Evolutionary conservation across 2,329 filamentous ascomycete species (phyloP).

Genomic region (Colletotrichum simmondsii): DNA sequence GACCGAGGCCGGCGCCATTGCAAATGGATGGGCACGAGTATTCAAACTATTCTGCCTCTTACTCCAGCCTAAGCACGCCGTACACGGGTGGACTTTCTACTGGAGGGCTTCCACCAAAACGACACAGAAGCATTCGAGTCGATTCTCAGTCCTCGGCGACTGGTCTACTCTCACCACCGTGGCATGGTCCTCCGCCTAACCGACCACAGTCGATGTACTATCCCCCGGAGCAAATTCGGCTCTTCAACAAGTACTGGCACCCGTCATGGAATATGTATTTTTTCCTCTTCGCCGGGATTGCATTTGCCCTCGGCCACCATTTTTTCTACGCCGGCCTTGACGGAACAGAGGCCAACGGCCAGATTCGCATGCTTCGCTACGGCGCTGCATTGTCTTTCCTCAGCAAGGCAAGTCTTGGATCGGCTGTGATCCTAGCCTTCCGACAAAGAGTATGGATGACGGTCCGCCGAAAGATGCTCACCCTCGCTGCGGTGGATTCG

Average conservation of each 20-base stretch:
- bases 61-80: slow-evolving; percentile 18
- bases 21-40: slow-evolving; percentile 28
- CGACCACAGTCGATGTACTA: slow-evolving; percentile 22
- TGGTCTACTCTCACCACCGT: slow-evolving; percentile 25
- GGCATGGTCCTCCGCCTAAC: not conserved
- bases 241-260: slow-evolving; percentile 45
- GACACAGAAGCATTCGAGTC: slow-evolving; percentile 13
- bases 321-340: slow-evolving; percentile 46
- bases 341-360: slow-evolving; percentile 43
- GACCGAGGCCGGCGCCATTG: slow-evolving; percentile 27
- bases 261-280: slow-evolving; percentile 48
- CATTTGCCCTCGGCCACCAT: slow-evolving; percentile 48
- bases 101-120: slow-evolving; percentile 3
- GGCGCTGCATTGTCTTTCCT: slow-evolving; percentile 49
- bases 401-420: slow-evolving; percentile 47
- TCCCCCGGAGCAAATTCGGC: slow-evolving; percentile 13
- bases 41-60: slow-evolving; percentile 24
- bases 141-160: slow-evolving; percentile 24
- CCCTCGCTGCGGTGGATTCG: slow-evolving; percentile 39
- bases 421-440: slow-evolving; percentile 44
- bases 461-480: slow-evolving; percentile 36
- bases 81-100: slow-evolving; percentile 18
- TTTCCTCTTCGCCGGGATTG: slow-evolving; percentile 45
- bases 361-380: slow-evolving; percentile 48
- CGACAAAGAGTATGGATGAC: slow-evolving; percentile 39